Base-by-base conservation (phyloP, 805 yeast species). In the Candida saitoana region DNA sequence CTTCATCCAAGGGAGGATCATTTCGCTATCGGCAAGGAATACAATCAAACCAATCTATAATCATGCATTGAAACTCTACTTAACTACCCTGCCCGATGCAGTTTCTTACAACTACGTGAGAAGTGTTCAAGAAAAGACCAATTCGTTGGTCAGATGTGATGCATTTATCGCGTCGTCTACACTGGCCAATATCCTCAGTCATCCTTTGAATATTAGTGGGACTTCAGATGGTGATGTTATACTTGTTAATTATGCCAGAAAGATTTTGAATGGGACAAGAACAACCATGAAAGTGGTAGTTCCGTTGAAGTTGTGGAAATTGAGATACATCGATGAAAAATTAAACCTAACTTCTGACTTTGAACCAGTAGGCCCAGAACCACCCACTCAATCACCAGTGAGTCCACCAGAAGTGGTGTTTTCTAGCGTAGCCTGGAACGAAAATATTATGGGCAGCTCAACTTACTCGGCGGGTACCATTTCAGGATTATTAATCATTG, bases 361-460 rank as follows among this genome's bases (percentile, higher is more conserved):
- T 39, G 58, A 52, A 20, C 55, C 56, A 25, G 55, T 60, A 6
- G 50, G 65, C 1, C 52, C 64, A 4, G 73, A 67, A 17, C 49
- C 43, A 48, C 19, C 59, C 43, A 45, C 64, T 46, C 49, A 60
- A 43, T 47, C 49, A 4, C 52, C 65, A 11, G 50, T 74, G 3
- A 71, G 71, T 39, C 80, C 87, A 1, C 68, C 74, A 3, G 73
- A 75, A 11, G 70, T 80, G 2, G 57, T 67, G 12, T 60, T 84
- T 5, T 69, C 79, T 0, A 49, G 74, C 2, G 39, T 77, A 1
- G 72, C 73, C 18, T 85, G 91, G 93, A 76, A 74, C 55, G 82
- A 76, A 42, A 69, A 65, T 38, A 36, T 55, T 3, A 44, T 36
- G 29, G 55, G 61, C 44, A 46, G 81, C 67, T 44, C 79, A 55